Evolutionary conservation across 1,284 basidiomycete species (phyloP), one percentile per base, ranked within the genome.

Genomic region (Cryptococcus depauperatus): DNA sequence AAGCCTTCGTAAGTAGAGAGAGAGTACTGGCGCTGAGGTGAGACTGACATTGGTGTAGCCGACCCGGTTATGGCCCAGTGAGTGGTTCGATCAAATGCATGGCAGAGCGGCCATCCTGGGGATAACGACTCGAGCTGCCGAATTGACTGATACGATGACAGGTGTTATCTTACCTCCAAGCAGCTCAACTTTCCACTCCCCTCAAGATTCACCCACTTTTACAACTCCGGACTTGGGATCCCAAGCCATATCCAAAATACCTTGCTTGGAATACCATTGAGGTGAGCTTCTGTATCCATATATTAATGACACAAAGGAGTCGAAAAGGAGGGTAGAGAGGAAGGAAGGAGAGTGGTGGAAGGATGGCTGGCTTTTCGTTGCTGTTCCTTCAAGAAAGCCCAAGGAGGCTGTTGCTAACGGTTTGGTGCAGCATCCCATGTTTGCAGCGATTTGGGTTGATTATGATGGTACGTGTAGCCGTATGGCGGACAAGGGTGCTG

Each of bases 381-480:
- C n/a, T n/a, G n/a, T n/a, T n/a, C n/a, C n/a, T n/a, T n/a, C n/a
- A n/a, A n/a, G 25, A 16, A 21, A 25, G 4, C 23, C 19, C 41
- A 13, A 18, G 13, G 5, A 7, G 26, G 35, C 27, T 28, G 30
- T 14, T 5, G 37, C 37, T 43, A 27, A 43, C 33, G 13, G 32
- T 23, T 43, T 47, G n/a, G 6, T 9, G 25, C 27, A 62, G 58
- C 64, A 68, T 41, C 66, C 66, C 11, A 66, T 65, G 61, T 68
- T 68, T 43, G 66, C 66, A 5, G 64, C 64, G 19, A 64, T 66
- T 34, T 69, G 61, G 64, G 61, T 63, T 5, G 63, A 66, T 35
- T 65, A 47, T 41, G 62, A 65, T 52, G 62, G 55, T 54, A 28
- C 46, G 50, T 47, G 13, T 5, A 28, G 13, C 22, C 7, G 11